Evolutionary conservation across 2,329 filamentous ascomycete species (phyloP).

Genomic region (Aspergillus quadrilineatus): DNA sequence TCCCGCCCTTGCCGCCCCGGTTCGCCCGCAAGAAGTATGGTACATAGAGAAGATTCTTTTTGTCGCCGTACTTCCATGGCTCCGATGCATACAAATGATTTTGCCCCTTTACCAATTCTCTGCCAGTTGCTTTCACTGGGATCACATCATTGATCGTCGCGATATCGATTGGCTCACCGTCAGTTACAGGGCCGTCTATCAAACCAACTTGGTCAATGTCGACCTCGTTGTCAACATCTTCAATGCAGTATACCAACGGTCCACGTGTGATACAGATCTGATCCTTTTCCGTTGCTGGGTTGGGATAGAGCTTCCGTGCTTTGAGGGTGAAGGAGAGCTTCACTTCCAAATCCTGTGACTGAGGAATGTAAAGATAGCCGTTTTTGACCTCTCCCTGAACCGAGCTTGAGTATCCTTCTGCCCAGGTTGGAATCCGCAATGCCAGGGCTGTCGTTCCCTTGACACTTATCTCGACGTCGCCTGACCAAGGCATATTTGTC

Average conservation of each 20-base stretch:
- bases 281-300: conserved; percentile 30
- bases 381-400: conserved; percentile 34
- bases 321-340: conserved; percentile 1
- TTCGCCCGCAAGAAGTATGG: conserved; percentile 59
- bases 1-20: conserved; percentile 54
- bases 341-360: conserved; percentile 23
- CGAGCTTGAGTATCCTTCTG: conserved; percentile 9
- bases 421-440: conserved; percentile 57
- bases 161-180: conserved; percentile 12
- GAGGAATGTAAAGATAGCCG: conserved; percentile 52
- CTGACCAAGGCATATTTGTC: conserved; percentile 60
- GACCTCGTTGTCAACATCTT: conserved; percentile 55
- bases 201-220: conserved; percentile 10
- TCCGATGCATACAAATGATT: neutral
- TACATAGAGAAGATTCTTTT: conserved; percentile 48
- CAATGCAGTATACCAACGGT: conserved; percentile 61
- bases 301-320: conserved; percentile 3
- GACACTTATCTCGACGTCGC: conserved; percentile 51
- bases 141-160: conserved; percentile 17
- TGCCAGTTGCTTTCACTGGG: conserved; percentile 12
- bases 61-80: conserved; percentile 12
- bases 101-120: neutral
- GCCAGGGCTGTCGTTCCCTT: conserved; percentile 26
- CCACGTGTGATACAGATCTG: conserved; percentile 55
- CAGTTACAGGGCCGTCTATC: neutral